These are phyloP conservation scores for Rhodosporidiobolus odoratus DNA, from an alignment of 768 basidiomycete genomes.

Conservation along the genomic window DNA sequence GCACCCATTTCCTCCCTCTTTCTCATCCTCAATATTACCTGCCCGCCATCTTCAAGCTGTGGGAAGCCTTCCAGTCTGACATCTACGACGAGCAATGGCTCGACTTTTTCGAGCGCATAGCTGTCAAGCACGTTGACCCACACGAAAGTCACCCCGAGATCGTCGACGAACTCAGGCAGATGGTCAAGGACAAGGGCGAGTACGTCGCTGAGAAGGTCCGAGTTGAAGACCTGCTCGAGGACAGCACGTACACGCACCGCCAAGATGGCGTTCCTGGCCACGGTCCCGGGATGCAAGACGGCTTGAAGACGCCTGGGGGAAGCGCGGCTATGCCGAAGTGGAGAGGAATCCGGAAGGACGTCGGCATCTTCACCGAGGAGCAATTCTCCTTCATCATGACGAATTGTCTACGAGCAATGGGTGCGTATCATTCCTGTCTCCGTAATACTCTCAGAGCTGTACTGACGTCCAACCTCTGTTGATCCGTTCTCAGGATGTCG, in stretches of 20 bases:
- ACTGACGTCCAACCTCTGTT: background rate
- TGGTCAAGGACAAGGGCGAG: constrained; percentile 27
- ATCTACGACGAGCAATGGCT: constrained; percentile 86
- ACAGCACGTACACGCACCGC: constrained; percentile 14
- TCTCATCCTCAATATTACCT: constrained; percentile 77
- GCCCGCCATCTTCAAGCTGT: constrained; percentile 69
- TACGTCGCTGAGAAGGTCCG: constrained; percentile 36
- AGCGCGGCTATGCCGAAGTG: constrained; percentile 52
- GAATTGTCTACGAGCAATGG: constrained; percentile 60
- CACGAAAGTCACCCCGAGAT: constrained; percentile 66
- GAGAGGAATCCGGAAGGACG: constrained; percentile 61
- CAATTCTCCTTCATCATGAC: constrained; percentile 84
- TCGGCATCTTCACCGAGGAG: constrained; percentile 75
- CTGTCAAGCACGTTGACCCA: constrained; percentile 75
- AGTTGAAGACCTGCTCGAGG: constrained; percentile 29
- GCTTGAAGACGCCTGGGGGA: constrained; percentile 53
- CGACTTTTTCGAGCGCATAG: constrained; percentile 68
- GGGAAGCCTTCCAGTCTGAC: constrained; percentile 84
- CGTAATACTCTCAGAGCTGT: background rate
- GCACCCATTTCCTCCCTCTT: constrained; percentile 77
- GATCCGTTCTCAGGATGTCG: constrained; percentile 45
- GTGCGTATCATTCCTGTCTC: constrained; percentile 5
- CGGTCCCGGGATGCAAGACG: constrained; percentile 56
- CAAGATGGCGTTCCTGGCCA: constrained; percentile 36
- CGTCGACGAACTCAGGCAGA: constrained; percentile 51